Evolutionary conservation across 2,329 filamentous ascomycete genomes (phyloP).

Genomic region (Paecilomyces fulvus): DNA sequence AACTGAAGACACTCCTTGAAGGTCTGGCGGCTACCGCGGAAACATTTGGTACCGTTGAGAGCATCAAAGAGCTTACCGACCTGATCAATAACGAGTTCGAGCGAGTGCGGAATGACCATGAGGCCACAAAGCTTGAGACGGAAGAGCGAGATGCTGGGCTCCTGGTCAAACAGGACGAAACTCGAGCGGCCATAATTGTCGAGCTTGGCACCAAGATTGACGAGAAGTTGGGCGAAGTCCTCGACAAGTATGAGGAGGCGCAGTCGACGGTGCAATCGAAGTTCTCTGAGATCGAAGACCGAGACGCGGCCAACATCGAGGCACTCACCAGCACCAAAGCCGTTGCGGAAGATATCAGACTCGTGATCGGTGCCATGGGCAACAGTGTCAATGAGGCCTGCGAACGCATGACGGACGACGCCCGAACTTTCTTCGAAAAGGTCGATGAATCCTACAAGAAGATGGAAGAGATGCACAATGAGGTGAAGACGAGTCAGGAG

Average conservation of each 20-base stretch:
- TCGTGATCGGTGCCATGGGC: conserved; percentile 77
- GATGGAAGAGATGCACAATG: conserved; percentile 63
- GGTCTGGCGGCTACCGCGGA: conserved; percentile 55
- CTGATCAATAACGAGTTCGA: conserved; percentile 81
- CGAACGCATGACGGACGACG: conserved; percentile 80
- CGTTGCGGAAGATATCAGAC: conserved; percentile 77
- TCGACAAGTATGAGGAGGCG: conserved; percentile 82
- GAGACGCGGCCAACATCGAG: conserved; percentile 63
- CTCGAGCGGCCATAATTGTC: conserved; percentile 45
- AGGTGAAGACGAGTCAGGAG: conserved; percentile 70
- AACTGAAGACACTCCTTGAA: conserved; percentile 53
- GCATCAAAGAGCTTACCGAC: conserved; percentile 63
- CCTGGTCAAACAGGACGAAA: conserved; percentile 53
- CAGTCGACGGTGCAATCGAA: conserved; percentile 67
- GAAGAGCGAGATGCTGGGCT: conserved; percentile 50
- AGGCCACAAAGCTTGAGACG: conserved; percentile 70
- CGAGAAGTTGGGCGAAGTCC: conserved; percentile 71
- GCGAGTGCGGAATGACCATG: conserved; percentile 69
- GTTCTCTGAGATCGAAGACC: conserved; percentile 63
- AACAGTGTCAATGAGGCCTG: conserved; percentile 71
- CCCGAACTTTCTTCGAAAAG: conserved; percentile 73
- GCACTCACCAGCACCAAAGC: conserved; percentile 67
- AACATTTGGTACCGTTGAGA: conserved; percentile 43
- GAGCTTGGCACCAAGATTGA: conserved; percentile 54
- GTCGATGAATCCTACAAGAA: conserved; percentile 71